Conservation (phyloP, 768 basidiomycete genomes). For the Coprinopsis sp. region DNA sequence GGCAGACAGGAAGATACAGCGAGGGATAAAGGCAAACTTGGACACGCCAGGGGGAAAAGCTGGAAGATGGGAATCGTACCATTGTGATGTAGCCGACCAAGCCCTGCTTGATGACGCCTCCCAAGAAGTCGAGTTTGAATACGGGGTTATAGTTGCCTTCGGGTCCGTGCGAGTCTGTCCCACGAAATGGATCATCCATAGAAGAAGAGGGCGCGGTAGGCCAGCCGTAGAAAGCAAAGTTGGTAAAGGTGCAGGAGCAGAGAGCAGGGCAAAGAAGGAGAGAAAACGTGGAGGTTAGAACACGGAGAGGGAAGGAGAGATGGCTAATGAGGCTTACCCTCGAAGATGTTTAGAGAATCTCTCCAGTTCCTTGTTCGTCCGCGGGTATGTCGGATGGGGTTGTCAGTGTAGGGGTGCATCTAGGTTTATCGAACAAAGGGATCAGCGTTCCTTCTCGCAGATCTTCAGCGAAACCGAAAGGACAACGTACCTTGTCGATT, state of each 20-base stretch:
- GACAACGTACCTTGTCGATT: slow-evolving; percentile 38
- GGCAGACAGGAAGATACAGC: too few relatives aligned
- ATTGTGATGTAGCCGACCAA: slow-evolving; percentile 53
- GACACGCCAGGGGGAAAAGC: too few relatives aligned
- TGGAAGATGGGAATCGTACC: slow-evolving; percentile 26
- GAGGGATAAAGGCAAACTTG: neutral
- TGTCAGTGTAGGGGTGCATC: slow-evolving; percentile 50
- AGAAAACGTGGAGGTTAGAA: too few relatives aligned
- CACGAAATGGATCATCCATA: too few relatives aligned
- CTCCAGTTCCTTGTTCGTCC: slow-evolving; percentile 51
- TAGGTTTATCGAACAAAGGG: slow-evolving; percentile 15
- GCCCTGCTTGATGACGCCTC: slow-evolving; percentile 47
- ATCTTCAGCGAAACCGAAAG: neutral
- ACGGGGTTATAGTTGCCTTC: slow-evolving; percentile 49
- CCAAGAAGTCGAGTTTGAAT: slow-evolving; percentile 46
- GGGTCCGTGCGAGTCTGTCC: too few relatives aligned
- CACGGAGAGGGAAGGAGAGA: too few relatives aligned
- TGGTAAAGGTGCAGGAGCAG: too few relatives aligned
- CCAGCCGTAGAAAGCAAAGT: too few relatives aligned
- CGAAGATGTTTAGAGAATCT: slow-evolving; percentile 51
- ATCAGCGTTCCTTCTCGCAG: neutral
- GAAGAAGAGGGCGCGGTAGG: too few relatives aligned
- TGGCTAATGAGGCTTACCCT: too few relatives aligned
- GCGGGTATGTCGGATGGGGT: slow-evolving; percentile 41
- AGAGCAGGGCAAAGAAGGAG: too few relatives aligned